Evolutionary conservation across 345 rosid genomes (phyloP), one percentile per base, ranked within the genome.

Genomic region (Durio zibethinus): DNA sequence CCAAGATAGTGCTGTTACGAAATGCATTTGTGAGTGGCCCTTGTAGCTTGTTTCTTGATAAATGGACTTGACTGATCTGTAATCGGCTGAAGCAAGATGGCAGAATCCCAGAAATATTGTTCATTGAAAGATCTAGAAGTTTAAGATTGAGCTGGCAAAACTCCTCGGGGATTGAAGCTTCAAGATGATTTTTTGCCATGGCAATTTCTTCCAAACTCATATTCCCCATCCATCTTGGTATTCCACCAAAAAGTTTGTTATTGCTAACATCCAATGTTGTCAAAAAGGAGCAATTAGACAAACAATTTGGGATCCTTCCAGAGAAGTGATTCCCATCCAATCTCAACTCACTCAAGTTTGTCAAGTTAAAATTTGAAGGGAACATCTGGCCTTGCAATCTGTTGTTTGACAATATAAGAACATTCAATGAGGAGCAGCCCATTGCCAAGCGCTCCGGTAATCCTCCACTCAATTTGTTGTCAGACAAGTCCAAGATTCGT

Each of bases 361-460:
- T 54, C 53, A 23, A 27, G 52, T n/a, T 7, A 5, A 33, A 38
- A 0, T 25, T 9, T 63, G 10, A 38, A 66, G 38, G 64, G 65
- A 40, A 74, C 16, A 47, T 80, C 9, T 2, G 57, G 15, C 86
- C 86, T 10, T 68, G 76, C 71, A 83, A 81, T 40, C 52, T 78
- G 36, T 84, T 84, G 12, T 78, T 47, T 18, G 83, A 81, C 23
- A 84, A 25, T 48, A 12, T 43, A 0, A 84, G 78, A 4, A 0
- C 20, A 16, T 0, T 0, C 9, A 78, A 47, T 7, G 1, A 15
- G 3, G 0, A 0, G 29, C 80, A 76, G n/a, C 78, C 25, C 11
- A 2, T 43, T 64, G 80, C 52, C 20, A 76, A 23, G 1, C 10
- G 14, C 16, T 59, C 53, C 0, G 81, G 84, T 4, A 84, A 7